These are phyloP conservation scores for Puya raimondii DNA, from an alignment of 176 grass and related monocot genomes.

Conservation along the genomic window DNA sequence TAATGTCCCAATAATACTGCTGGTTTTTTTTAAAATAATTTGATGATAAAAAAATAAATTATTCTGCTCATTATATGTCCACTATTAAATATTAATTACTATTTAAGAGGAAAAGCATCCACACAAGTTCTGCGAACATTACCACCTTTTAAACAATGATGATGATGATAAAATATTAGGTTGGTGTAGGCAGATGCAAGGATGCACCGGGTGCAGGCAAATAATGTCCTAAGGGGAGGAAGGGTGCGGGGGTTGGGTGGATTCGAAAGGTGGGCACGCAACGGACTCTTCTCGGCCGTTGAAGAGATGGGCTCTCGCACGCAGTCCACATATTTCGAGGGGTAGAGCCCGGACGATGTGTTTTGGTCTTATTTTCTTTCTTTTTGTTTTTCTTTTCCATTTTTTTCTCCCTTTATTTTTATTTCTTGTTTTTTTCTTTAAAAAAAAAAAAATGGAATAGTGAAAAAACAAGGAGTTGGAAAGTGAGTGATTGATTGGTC, in stretches of 20 bases:
- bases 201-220: background rate
- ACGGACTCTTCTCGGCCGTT: conserved; percentile 32
- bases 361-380: conserved; percentile 1
- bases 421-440: background rate
- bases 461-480: background rate
- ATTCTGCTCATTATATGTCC: too few species aligned
- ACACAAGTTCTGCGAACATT: background rate
- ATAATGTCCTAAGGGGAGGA: too few species aligned
- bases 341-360: background rate
- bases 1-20: too few species aligned
- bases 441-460: background rate
- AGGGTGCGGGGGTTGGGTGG: background rate
- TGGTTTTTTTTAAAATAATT: too few species aligned
- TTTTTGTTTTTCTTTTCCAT: background rate
- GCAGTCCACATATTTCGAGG: conserved; percentile 17
- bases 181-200: background rate
- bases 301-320: background rate
- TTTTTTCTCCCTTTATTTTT: background rate
- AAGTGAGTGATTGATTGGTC: conserved; percentile 2
- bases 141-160: background rate
- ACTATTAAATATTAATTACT: too few species aligned
- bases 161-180: too few species aligned
- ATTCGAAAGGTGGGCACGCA: conserved; percentile 25
- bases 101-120: too few species aligned
- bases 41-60: too few species aligned